phyloP scores from a whole-genome alignment of 2,329 filamentous ascomycete genomes.

The Alternaria arbusti region DNA sequence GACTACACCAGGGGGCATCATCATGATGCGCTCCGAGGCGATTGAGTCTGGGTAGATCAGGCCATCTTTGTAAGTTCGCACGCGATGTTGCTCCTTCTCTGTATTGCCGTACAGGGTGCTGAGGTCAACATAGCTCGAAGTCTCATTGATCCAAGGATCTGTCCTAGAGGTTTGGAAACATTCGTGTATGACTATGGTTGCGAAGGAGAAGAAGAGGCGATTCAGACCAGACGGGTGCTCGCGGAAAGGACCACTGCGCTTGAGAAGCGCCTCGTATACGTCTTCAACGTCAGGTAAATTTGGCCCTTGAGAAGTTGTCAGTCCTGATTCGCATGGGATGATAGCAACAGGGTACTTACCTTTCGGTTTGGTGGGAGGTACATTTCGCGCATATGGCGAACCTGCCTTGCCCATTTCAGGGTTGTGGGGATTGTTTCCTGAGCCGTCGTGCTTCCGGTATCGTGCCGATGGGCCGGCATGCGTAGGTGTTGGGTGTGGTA shows the following conservation, averaged over 20 bases:
- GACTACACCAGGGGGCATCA: constrained; percentile 71
- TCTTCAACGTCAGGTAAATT: constrained; percentile 68
- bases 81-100: constrained; percentile 67
- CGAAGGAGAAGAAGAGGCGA: constrained; percentile 74
- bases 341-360: constrained; percentile 29
- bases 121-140: constrained; percentile 76
- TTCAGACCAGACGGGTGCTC: constrained; percentile 74
- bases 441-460: constrained; percentile 49
- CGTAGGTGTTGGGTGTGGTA: constrained; percentile 59
- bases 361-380: constrained; percentile 60
- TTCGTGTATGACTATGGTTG: constrained; percentile 67
- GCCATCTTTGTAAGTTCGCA: constrained; percentile 70
- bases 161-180: constrained; percentile 68
- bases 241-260: constrained; percentile 62
- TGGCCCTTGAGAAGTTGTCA: constrained; percentile 29
- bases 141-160: constrained; percentile 68
- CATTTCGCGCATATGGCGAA: constrained; percentile 63
- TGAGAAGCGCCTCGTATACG: constrained; percentile 68
- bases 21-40: constrained; percentile 67
- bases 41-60: constrained; percentile 73
- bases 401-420: constrained; percentile 62
- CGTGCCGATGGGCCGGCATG: constrained; percentile 54
- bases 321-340: not conserved
- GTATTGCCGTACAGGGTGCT: constrained; percentile 73
- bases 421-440: constrained; percentile 58